phyloP scores from a whole-genome alignment of 176 grass and related monocot species.

The Coix lacrymajobi region DNA sequence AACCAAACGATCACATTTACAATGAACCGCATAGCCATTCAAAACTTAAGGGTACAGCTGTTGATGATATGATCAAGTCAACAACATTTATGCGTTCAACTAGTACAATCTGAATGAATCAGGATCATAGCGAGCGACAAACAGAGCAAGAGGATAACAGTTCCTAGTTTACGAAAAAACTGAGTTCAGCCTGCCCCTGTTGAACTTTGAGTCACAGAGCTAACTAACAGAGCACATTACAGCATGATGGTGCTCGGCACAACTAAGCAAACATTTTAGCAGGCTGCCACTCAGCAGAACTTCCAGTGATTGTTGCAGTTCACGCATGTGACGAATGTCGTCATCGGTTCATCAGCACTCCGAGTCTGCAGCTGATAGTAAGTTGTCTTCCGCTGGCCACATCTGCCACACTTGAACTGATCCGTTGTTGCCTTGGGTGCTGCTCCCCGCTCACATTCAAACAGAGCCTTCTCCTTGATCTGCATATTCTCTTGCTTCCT shows the following conservation, averaged over 20 bases:
- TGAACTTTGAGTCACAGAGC: background rate
- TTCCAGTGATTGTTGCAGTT: conserved; percentile 95
- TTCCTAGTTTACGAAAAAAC: conserved; percentile 33
- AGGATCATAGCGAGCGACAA: background rate
- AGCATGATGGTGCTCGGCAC: conserved; percentile 28
- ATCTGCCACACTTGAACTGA: conserved; percentile 80
- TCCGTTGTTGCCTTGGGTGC: conserved; percentile 75
- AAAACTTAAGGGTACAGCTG: conserved; percentile 20
- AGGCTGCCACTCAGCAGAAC: conserved; percentile 51
- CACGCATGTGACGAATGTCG: conserved; percentile 79
- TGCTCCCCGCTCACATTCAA: conserved; percentile 60
- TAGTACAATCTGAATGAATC: conserved; percentile 46
- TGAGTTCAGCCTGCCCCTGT: conserved; percentile 2
- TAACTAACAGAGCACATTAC: conserved; percentile 15
- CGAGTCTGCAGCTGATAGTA: conserved; percentile 82
- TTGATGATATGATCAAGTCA: background rate
- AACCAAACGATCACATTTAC: conserved; percentile 5
- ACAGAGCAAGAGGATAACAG: background rate
- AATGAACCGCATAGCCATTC: background rate
- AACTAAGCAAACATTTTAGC: conserved; percentile 30
- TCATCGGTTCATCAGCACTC: conserved; percentile 85
- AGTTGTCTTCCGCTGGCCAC: conserved; percentile 72
- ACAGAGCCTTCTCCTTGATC: conserved; percentile 83
- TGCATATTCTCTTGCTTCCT: conserved; percentile 65
- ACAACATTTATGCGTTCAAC: conserved; percentile 33